Percentiles rank a stretch among this genome's conserved stretches.
Evolutionary conservation across 345 rosid genomes (phyloP).

Genomic region (Eucalyptus marginata): DNA sequence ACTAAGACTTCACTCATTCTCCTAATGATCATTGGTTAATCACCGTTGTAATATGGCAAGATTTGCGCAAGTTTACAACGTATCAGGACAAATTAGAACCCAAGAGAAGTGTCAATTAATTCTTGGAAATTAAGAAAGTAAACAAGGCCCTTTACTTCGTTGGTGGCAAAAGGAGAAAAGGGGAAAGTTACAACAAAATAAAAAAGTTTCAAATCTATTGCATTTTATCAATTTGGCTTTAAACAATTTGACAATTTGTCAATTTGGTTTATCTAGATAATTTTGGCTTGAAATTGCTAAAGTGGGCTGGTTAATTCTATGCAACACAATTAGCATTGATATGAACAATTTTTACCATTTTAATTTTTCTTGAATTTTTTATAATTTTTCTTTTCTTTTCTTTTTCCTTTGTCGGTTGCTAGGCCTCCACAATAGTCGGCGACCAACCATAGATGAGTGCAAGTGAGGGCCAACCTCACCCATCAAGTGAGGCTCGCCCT

Average conservation of each 20-base stretch:
- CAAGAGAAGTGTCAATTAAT: neutral
- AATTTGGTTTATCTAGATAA: neutral
- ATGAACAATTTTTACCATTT: rapidly evolving
- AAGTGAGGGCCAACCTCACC: neutral
- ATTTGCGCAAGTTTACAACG: neutral
- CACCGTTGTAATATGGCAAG: neutral
- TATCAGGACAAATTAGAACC: neutral
- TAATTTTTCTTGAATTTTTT: too few relatives aligned
- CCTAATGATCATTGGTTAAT: neutral
- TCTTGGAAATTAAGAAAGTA: neutral
- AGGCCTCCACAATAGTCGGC: rapidly evolving
- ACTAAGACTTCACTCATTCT: neutral
- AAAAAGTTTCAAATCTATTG: too few relatives aligned
- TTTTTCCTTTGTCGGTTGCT: rapidly evolving
- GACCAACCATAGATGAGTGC: neutral
- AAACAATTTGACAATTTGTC: too few relatives aligned
- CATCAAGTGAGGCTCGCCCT: neutral
- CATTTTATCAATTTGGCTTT: too few relatives aligned
- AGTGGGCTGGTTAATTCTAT: rapidly evolving
- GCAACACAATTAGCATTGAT: rapidly evolving
- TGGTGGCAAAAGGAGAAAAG: neutral
- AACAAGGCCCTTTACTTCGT: neutral
- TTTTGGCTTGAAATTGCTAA: rapidly evolving
- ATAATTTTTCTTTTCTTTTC: too few relatives aligned
- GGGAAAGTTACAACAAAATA: neutral